Evolutionary conservation across 768 basidiomycete species (phyloP).

Genomic region (Rhodotorula paludigena): DNA sequence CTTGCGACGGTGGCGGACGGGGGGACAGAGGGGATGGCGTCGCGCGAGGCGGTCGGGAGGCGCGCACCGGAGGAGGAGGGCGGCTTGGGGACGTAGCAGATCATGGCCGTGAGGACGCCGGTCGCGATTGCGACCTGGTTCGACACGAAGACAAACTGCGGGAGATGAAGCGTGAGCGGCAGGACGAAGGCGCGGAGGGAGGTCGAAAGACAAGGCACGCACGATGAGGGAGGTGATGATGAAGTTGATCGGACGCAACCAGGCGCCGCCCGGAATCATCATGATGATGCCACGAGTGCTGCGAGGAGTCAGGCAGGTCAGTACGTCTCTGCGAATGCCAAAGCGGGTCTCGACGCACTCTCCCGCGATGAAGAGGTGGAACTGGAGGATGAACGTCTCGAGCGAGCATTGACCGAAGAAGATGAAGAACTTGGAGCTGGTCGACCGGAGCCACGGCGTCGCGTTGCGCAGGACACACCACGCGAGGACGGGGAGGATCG

Average conservation of each 20-base stretch:
- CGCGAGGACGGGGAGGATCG: slow-evolving; percentile 70
- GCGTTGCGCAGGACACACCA: slow-evolving; percentile 75
- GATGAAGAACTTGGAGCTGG: slow-evolving; percentile 63
- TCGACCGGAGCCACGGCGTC: slow-evolving; percentile 63
- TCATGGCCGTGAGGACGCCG: slow-evolving; percentile 59
- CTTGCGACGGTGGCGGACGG: slow-evolving; percentile 4
- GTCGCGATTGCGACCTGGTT: slow-evolving; percentile 73
- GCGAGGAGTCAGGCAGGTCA: background rate
- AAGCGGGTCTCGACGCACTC: slow-evolving; percentile 23
- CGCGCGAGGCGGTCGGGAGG: slow-evolving; percentile 30
- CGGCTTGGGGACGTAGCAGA: slow-evolving; percentile 47
- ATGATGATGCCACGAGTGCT: slow-evolving; percentile 57
- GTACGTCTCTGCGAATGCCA: background rate
- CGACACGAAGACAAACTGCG: slow-evolving; percentile 67
- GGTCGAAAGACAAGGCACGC: background rate
- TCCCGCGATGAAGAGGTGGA: slow-evolving; percentile 52
- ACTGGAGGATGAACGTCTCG: slow-evolving; percentile 88
- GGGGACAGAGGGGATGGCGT: slow-evolving; percentile 18
- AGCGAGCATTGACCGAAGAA: slow-evolving; percentile 82
- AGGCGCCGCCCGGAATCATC: slow-evolving; percentile 63
- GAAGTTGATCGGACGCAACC: slow-evolving; percentile 72
- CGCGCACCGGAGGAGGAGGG: slow-evolving; percentile 12
- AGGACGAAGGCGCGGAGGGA: background rate
- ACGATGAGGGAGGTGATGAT: slow-evolving; percentile 62
- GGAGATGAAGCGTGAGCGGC: too few species aligned